A percentile compares a stretch with the other conserved stretches of the same genome.
These are phyloP conservation scores for Filobasidium uniguttulatum DNA, from an alignment of 1,284 basidiomycete species.

Conservation along the genomic window DNA sequence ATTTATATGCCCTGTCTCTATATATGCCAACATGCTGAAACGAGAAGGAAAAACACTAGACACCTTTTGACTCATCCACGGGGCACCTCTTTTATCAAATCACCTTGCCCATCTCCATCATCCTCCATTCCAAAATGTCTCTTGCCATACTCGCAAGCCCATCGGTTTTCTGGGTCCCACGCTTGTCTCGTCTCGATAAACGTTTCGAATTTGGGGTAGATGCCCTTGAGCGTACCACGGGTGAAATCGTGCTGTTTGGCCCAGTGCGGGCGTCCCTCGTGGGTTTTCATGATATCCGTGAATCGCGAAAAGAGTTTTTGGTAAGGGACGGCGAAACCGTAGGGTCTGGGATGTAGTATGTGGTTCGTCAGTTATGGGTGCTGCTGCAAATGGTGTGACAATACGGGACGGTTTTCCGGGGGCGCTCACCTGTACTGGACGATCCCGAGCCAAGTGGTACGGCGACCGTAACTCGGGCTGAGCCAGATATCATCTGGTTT, in stretches of 20 bases:
- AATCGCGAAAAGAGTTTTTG: constrained; percentile 65
- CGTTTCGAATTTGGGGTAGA: constrained; percentile 75
- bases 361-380: not conserved
- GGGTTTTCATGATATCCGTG: constrained; percentile 55
- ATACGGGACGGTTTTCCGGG: not conserved
- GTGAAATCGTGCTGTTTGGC: constrained; percentile 77
- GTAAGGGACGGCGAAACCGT: constrained; percentile 77
- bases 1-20: too few species aligned
- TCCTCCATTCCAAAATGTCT: constrained; percentile 40
- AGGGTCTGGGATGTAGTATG: constrained; percentile 50
- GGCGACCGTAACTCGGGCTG: constrained; percentile 65
- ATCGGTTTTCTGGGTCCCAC: constrained; percentile 67
- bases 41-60: too few species aligned
- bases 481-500: constrained; percentile 85
- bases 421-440: constrained; percentile 77
- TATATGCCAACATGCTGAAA: too few species aligned
- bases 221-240: constrained; percentile 49
- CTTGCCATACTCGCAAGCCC: constrained; percentile 45
- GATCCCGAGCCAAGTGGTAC: constrained; percentile 89
- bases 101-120: not conserved
- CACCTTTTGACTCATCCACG: too few species aligned
- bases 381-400: not conserved
- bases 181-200: constrained; percentile 56
- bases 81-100: too few species aligned
- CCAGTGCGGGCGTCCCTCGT: constrained; percentile 88